These are phyloP conservation scores for Bacterosira constricta DNA, from an alignment of 108 stramenopile genomes.

Conservation along the genomic window DNA sequence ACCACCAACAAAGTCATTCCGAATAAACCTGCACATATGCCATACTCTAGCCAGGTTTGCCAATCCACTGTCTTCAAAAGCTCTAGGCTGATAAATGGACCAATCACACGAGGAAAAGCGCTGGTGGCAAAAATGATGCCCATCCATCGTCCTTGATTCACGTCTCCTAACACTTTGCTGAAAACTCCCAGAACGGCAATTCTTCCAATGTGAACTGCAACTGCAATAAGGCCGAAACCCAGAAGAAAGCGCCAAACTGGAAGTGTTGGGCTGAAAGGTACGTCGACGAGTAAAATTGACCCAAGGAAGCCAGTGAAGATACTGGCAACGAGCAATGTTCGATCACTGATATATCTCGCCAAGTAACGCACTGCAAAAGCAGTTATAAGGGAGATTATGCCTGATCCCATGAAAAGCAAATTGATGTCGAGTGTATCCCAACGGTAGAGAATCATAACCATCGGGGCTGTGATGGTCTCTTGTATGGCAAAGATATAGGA, in stretches of 20 bases:
- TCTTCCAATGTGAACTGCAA: constrained; percentile 53
- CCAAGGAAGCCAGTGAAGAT: constrained; percentile 40
- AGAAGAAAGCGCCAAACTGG: constrained; percentile 37
- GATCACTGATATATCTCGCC: constrained; percentile 30
- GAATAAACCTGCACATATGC: constrained; percentile 24
- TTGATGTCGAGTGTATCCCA: constrained; percentile 34
- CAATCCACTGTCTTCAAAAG: constrained; percentile 9
- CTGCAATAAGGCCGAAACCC: constrained; percentile 46
- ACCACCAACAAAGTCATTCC: neutral
- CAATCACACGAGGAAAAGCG: constrained; percentile 25
- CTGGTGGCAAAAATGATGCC: constrained; percentile 30
- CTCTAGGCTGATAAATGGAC: constrained; percentile 24
- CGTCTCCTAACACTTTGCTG: constrained; percentile 42
- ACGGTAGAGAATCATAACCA: constrained; percentile 12
- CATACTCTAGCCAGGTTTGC: constrained; percentile 35
- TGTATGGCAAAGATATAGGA: constrained; percentile 55
- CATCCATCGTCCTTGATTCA: constrained; percentile 49
- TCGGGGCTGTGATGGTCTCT: constrained; percentile 52
- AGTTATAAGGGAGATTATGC: constrained; percentile 42
- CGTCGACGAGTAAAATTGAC: constrained; percentile 35
- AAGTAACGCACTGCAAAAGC: constrained; percentile 31
- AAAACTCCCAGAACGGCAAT: constrained; percentile 44
- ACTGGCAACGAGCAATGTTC: constrained; percentile 30
- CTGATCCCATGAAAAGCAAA: constrained; percentile 38
- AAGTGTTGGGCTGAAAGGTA: constrained; percentile 21